A percentile compares a stretch with the other conserved stretches of the same genome.
Conservation (phyloP, 768 basidiomycete genomes). For the Paxillus ammoniavirescens region DNA sequence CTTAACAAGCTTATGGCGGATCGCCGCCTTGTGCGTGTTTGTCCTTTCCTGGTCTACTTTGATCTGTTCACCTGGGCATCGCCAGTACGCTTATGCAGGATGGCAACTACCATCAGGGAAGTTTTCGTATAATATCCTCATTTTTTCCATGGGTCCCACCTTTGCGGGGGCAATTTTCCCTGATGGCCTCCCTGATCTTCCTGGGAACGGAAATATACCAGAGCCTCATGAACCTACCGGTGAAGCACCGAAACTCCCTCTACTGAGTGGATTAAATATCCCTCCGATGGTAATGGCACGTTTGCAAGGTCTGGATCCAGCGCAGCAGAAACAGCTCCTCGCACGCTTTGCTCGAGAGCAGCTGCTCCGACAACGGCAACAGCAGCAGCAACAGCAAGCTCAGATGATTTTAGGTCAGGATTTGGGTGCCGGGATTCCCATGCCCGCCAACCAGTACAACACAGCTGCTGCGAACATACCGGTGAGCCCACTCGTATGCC, state of each 20-base stretch:
- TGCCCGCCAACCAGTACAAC: conserved; percentile 6
- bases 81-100: conserved; percentile 50
- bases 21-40: conserved; percentile 44
- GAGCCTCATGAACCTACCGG: conserved; percentile 1
- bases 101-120: conserved; percentile 46
- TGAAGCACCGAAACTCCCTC: conserved; percentile 8
- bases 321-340: conserved; percentile 20
- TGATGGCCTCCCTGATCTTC: conserved; percentile 46
- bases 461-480: conserved; percentile 9
- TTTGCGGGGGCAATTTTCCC: conserved; percentile 54
- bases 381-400: conserved; percentile 27
- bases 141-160: conserved; percentile 39
- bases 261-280: not conserved
- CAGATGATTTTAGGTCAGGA: conserved; percentile 13
- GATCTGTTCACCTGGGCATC: conserved; percentile 1
- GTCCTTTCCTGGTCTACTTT: not conserved
- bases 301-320: conserved; percentile 24
- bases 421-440: conserved; percentile 13
- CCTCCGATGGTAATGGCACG: conserved; percentile 15
- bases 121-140: conserved; percentile 44
- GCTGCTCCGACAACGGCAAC: conserved; percentile 13
- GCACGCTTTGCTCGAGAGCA: conserved; percentile 11
- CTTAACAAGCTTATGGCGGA: conserved; percentile 42
- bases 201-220: conserved; percentile 21
- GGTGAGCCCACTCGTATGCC: conserved; percentile 19